Conservation (phyloP, 2,329 filamentous ascomycete species). For the Metarhizium sp. region DNA sequence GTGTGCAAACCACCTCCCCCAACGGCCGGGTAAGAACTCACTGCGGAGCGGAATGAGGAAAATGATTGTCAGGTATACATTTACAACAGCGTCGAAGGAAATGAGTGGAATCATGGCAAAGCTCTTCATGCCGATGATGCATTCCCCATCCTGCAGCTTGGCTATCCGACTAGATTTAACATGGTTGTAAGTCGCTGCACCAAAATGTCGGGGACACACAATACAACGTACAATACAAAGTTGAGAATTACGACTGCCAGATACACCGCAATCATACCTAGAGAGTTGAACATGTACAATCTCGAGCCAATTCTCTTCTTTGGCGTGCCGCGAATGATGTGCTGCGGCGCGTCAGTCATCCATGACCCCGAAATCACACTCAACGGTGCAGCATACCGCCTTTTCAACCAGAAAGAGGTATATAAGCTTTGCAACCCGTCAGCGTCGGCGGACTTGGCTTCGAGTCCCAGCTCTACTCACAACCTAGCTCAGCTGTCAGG, state of each 20-base stretch:
- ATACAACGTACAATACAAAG: constrained; percentile 44
- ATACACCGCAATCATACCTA: constrained; percentile 43
- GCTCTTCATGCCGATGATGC: constrained; percentile 52
- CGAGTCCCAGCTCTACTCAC: constrained; percentile 12
- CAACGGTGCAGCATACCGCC: constrained; percentile 32
- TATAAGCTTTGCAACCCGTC: constrained; percentile 32
- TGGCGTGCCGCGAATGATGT: constrained; percentile 46
- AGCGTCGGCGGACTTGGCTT: not conserved
- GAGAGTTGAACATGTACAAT: constrained; percentile 52
- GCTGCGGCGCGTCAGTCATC: constrained; percentile 23
- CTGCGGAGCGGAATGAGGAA: constrained; percentile 52
- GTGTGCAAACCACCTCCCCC: not conserved
- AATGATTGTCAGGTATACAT: constrained; percentile 53
- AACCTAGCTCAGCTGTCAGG: constrained; percentile 16
- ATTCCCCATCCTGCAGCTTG: constrained; percentile 43
- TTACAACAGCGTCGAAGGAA: constrained; percentile 49
- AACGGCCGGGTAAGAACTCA: constrained; percentile 19
- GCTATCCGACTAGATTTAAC: constrained; percentile 40
- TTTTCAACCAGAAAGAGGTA: constrained; percentile 58
- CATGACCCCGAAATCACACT: not conserved
- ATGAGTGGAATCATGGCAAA: constrained; percentile 53
- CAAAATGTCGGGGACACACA: not conserved
- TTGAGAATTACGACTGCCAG: constrained; percentile 43
- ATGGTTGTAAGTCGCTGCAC: not conserved
- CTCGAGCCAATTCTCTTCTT: constrained; percentile 44